A percentile compares a stretch with the other conserved stretches of the same genome.
These are phyloP conservation scores for Chrysophaeum taylorii DNA, from an alignment of 352 stramenopile species.

Conservation along the genomic window DNA sequence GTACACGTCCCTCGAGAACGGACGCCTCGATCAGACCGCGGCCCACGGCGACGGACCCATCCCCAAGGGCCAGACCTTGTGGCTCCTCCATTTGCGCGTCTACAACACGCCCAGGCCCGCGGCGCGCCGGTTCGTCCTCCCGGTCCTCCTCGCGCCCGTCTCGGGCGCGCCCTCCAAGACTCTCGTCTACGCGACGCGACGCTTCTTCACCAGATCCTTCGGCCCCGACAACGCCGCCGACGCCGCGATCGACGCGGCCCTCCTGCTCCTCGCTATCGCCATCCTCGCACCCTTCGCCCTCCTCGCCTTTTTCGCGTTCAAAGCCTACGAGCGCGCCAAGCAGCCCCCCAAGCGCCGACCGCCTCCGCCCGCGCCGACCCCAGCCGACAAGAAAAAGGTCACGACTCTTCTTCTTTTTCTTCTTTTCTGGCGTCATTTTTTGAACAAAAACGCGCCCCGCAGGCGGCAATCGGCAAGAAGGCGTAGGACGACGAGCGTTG, in stretches of 20 bases:
- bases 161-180: neutral
- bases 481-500: too few species aligned
- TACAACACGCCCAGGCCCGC: neutral
- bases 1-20: neutral
- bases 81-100: neutral
- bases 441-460: too few species aligned
- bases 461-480: too few species aligned
- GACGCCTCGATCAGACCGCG: neutral
- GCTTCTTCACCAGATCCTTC: neutral
- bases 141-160: neutral
- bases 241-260: neutral
- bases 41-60: neutral
- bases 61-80: neutral
- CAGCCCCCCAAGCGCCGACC: neutral
- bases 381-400: too few species aligned
- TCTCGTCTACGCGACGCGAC: neutral
- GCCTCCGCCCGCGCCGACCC: too few species aligned
- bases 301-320: neutral
- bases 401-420: too few species aligned
- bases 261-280: neutral
- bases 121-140: slow-evolving; percentile 1
- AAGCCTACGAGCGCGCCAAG: neutral
- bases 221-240: neutral
- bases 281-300: neutral
- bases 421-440: too few species aligned